Conservation (phyloP, 345 rosid genomes). For the Salix koriyanagi region DNA sequence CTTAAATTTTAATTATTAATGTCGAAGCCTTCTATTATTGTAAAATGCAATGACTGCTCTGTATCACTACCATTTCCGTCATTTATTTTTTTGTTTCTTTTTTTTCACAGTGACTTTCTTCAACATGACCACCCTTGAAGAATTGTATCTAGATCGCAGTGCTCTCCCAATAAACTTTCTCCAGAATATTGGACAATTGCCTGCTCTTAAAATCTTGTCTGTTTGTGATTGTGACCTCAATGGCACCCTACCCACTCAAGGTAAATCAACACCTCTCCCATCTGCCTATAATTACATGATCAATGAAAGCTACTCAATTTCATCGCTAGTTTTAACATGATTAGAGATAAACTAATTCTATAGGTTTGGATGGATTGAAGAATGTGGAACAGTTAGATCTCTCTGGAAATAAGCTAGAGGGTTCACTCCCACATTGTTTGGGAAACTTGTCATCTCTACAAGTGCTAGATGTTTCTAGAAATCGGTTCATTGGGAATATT, state of each 20-base stretch:
- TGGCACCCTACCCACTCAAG: not conserved
- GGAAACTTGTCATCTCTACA: constrained; percentile 14
- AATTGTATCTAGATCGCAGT: too few relatives aligned
- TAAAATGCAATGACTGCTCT: too few relatives aligned
- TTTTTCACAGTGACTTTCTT: too few relatives aligned
- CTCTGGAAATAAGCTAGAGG: not conserved
- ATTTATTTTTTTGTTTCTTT: too few relatives aligned
- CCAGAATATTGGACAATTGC: not conserved
- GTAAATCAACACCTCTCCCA: not conserved
- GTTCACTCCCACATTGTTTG: not conserved
- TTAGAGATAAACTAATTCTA: too few relatives aligned
- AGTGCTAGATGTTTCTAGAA: constrained; percentile 9
- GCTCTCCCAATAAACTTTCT: not conserved
- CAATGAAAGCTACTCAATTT: too few relatives aligned
- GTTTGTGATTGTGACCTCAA: not conserved
- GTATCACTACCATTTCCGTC: too few relatives aligned
- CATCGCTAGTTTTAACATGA: too few relatives aligned
- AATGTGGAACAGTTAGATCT: constrained; percentile 12
- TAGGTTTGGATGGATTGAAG: constrained; percentile 11
- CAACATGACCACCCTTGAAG: too few relatives aligned
- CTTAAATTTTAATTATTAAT: too few relatives aligned
- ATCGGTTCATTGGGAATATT: constrained; percentile 6
- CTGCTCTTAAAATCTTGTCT: not conserved
- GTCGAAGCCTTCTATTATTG: too few relatives aligned
- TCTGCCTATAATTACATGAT: too few relatives aligned